Evolutionary conservation across 2,329 filamentous ascomycete species (phyloP), one percentile per base, ranked within the genome.

Genomic region (Sarocladium oryzae): DNA sequence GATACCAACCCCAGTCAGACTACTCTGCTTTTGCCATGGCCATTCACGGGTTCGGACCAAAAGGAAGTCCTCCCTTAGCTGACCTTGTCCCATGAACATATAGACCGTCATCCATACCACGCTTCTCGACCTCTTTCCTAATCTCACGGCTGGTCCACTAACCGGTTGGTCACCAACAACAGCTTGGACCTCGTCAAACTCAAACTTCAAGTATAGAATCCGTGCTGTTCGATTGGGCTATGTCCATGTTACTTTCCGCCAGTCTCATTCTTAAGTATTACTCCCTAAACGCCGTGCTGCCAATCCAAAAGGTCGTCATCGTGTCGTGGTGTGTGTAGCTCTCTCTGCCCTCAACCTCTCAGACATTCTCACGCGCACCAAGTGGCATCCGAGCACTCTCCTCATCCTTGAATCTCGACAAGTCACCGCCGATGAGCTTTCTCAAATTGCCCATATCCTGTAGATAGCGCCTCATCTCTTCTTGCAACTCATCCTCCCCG

Each of bases 391-490:
- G 69, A 53, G 83, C 80, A 18, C 78, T 73, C 51, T 81, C 77
- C 51, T 81, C 79, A 60, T 89, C 86, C 60, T 62, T 62, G 60
- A 71, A 93, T 35, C 88, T 74, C 52, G 73, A 72, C 66, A 87
- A 81, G 65, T 97, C 93, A 60, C 93, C 89, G 6, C 81, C 84
- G 56, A 97, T 82, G 72, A 70, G 57, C 58, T 68, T 69, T 33
- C 67, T 59, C 54, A 70, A 52, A 53, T 96, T 97, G 61, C 83
- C 82, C 66, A 86, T 86, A 71, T 97, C 91, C 58, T 84, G 82
- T 56, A 99, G 74, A 62, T 97, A 78, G 32, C 86, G 84, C 58
- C 91, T 83, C 76, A 95, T 92, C 61, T 89, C 83, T n/a, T 84
- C 83, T 63, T 96, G 88, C 72, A 91, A 79, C 55, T 91, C 78